A percentile compares a stretch with the other conserved stretches of the same genome.
These are phyloP conservation scores for Blastocrithidia nonstop DNA, from an alignment of 208 protist genomes.

Conservation along the genomic window DNA sequence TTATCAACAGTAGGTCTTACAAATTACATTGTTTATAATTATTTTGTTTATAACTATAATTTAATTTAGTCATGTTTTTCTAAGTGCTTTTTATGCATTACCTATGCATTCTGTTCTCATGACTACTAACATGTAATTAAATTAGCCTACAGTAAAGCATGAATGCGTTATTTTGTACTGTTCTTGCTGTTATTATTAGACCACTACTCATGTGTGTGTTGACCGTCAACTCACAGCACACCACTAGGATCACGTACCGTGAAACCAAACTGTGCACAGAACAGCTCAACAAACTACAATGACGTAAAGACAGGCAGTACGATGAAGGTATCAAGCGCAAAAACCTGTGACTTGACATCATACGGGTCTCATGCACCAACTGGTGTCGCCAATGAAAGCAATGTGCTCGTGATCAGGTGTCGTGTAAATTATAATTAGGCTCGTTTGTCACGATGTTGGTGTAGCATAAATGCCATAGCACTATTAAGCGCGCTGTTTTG, in stretches of 20 bases:
- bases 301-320: conserved; percentile 81
- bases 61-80: no score
- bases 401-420: conserved; percentile 44
- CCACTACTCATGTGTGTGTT: no score
- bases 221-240: conserved; percentile 53
- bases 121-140: no score
- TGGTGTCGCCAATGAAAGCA: conserved; percentile 72
- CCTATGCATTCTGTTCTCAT: no score
- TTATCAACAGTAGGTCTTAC: no score
- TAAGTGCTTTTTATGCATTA: no score
- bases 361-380: conserved; percentile 71
- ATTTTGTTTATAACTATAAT: no score
- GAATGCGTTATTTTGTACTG: no score
- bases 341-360: conserved; percentile 79
- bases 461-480: conserved; percentile 57
- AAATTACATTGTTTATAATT: no score
- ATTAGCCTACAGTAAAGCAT: no score
- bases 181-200: no score
- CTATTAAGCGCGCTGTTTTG: conserved; percentile 52
- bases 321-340: conserved; percentile 70
- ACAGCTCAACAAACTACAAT: conserved; percentile 47
- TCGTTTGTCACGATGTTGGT: conserved; percentile 55
- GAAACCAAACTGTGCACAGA: conserved; percentile 52
- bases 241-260: conserved; percentile 64
- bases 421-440: conserved; percentile 71